Percentiles rank a stretch among this genome's conserved stretches.
Evolutionary conservation across 768 basidiomycete species (phyloP).

Genomic region (Phlebiopsis flavidoalba): DNA sequence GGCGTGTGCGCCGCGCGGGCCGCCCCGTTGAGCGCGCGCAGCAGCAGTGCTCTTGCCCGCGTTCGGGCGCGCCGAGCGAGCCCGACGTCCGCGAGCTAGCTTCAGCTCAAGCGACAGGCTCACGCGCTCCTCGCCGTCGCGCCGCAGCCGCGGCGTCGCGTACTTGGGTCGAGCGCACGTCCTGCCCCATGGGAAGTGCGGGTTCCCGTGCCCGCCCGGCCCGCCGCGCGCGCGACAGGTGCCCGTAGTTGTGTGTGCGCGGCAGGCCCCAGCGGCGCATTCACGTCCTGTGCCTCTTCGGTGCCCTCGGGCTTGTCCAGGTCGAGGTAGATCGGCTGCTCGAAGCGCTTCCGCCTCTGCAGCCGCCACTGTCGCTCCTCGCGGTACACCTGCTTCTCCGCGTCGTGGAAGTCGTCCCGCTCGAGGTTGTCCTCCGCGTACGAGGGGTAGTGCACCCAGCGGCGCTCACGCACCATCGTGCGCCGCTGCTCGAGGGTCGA

Average conservation of each 20-base stretch:
- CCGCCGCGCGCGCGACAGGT: slow-evolving; percentile 75
- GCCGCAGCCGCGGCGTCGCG: slow-evolving; percentile 75
- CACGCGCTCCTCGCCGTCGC: slow-evolving; percentile 68
- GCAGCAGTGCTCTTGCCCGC: slow-evolving; percentile 89
- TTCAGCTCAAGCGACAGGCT: slow-evolving; percentile 91
- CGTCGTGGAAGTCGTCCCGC: slow-evolving; percentile 65
- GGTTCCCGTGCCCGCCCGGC: slow-evolving; percentile 80
- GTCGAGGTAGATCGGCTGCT: slow-evolving; percentile 50
- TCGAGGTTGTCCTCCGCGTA: slow-evolving; percentile 56
- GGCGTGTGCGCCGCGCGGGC: slow-evolving; percentile 64
- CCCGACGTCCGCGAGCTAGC: slow-evolving; percentile 89
- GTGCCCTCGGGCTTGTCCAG: slow-evolving; percentile 48
- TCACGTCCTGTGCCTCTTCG: slow-evolving; percentile 35
- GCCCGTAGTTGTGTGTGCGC: slow-evolving; percentile 45
- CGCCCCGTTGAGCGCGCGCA: slow-evolving; percentile 86
- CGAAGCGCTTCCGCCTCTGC: slow-evolving; percentile 36
- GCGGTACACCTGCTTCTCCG: slow-evolving; percentile 53
- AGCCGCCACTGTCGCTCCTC: slow-evolving; percentile 58
- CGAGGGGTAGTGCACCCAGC: slow-evolving; percentile 82
- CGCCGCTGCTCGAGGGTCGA: slow-evolving; percentile 44
- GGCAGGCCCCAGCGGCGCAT: slow-evolving; percentile 58
- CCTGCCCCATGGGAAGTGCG: slow-evolving; percentile 67
- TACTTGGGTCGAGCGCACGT: slow-evolving; percentile 82
- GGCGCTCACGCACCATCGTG: slow-evolving; percentile 54
- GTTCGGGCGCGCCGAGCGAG: slow-evolving; percentile 95